Evolutionary conservation across 306 rosid genomes (phyloP).

Genomic region (Cicer yamashitae): DNA sequence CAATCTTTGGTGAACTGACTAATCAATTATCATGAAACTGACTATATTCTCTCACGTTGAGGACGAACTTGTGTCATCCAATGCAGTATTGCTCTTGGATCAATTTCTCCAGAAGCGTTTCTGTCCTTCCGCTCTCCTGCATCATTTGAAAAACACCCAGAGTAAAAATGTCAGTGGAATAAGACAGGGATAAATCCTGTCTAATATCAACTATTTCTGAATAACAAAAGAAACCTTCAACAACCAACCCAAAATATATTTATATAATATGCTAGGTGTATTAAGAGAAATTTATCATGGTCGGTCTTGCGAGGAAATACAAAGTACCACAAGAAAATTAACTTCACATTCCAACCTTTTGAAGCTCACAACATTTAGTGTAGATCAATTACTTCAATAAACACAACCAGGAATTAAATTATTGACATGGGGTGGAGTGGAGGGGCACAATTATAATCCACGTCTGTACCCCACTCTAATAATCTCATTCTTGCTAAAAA

Average conservation of each 20-base stretch:
- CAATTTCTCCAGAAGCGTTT: slow-evolving; percentile 68
- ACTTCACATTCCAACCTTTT: slow-evolving; percentile 13
- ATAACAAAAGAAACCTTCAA: slow-evolving; percentile 23
- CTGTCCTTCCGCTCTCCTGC: slow-evolving; percentile 79
- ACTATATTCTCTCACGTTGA: slow-evolving; percentile 2
- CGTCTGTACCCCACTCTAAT: neutral
- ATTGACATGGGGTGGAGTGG: neutral
- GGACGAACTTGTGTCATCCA: slow-evolving; percentile 1
- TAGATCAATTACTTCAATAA: neutral
- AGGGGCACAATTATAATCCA: neutral
- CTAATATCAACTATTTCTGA: slow-evolving; percentile 4
- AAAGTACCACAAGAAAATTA: slow-evolving; percentile 5
- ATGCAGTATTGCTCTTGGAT: slow-evolving; percentile 45
- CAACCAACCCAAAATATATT: slow-evolving; percentile 7
- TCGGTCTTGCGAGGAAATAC: neutral
- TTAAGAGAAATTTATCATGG: neutral
- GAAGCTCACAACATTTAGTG: slow-evolving; percentile 20
- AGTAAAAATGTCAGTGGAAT: neutral
- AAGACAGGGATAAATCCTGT: slow-evolving; percentile 13
- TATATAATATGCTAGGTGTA: slow-evolving; percentile 9
- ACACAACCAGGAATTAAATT: neutral
- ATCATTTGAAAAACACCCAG: slow-evolving; percentile 27
- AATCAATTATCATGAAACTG: slow-evolving; percentile 37
- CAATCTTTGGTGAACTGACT: slow-evolving; percentile 23
- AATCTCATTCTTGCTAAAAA: neutral